Base-by-base conservation (phyloP, 2,329 filamentous ascomycete genomes). In the Penicillium sclerotigenum region DNA sequence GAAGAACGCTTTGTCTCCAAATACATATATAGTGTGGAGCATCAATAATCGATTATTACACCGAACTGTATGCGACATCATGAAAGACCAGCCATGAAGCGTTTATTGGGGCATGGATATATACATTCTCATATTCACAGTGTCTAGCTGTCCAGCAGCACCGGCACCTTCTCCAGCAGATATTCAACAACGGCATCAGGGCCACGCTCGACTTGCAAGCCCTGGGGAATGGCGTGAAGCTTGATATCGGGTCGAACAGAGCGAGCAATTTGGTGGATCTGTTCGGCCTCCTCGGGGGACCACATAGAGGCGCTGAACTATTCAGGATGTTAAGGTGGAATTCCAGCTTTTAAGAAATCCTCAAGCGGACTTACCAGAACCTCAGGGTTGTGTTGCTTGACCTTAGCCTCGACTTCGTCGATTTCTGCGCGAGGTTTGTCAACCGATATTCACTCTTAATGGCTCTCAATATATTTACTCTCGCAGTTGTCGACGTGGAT, bases 261-360 rank as follows among this genome's bases (percentile, higher is more conserved):
- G 18, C 67, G 65, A 20, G 72, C 75, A 20, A 71, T 76, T 8
- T 66, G 59, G 40, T 75, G 72, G 43, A 77, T 76, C 37, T 69
- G 61, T 10, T 65, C 60, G 14, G 73, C 71, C 65, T 77, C 63
- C 40, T 76, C 73, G 3, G 67, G 69, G 31, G 78, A 77, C 81
- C 81, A 83, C 81, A 83, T 83, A 3, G 80, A 87, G 3, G 85
- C 85, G 49, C 80, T 83, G 73, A 85, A 86, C 81, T 86, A 56
- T 53, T 50, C 45, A 2, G 5, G 6, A n/a, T 24, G 47, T 63
- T 42, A 65, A 60, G 20, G 2, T 26, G 8, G 11, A n/a, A 18
- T 26, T 24, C 22, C 2, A 28, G 34, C 20, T 38, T 13, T n/a
- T n/a, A n/a, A 20, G 38, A 31, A 42, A 45, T 45, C 29, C 51